Base-by-base conservation (phyloP, 495 filamentous ascomycete genomes). In the Oleoguttula mirabilis region DNA sequence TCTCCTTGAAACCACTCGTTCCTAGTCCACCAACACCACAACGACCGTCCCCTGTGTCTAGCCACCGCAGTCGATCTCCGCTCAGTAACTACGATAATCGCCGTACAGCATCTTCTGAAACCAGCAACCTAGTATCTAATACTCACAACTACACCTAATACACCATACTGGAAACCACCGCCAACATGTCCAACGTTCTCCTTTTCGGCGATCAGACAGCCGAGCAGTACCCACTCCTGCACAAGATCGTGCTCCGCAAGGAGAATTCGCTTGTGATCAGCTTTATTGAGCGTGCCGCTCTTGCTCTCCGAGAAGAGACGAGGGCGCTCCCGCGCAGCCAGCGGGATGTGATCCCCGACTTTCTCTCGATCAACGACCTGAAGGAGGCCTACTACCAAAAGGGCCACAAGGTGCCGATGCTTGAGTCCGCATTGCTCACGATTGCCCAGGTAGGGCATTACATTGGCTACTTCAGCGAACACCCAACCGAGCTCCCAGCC, bases 201-300 rank as follows among this genome's bases (percentile, higher is more conserved):
- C 48, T 65, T 32, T 85, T 87, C 58, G 84, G 83, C 65, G 82
- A 90, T 60, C 81, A 86, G 66, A 84, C 81, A 21, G 68, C 77
- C 50, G 77, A 83, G 55, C 77, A 79, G 39, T 75, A 79, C 49
- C 66, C 68, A 34, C 76, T 81, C 38, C 65, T 88, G 36, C 68
- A 48, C 70, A 66, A 66, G 68, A 66, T 82, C 60, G 51, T 78
- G 55, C 68, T 76, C 44, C 67, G 69, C 37, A 78, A 77, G 52
- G 74, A 76, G 46, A 77, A 82, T 55, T 64, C 76, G 17, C 60
- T 83, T 11, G 59, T 83, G 15, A 68, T 63, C 32, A 72, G 73
- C 21, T 85, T 87, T 55, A 65, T 87, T 38, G 71, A 79, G 40
- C 71, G 69, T 50, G 68, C 64, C 24, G 69, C 66, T 46, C 66